Evolutionary conservation across 2,329 filamentous ascomycete species (phyloP).

Genomic region (Leptoxyphium fumago): DNA sequence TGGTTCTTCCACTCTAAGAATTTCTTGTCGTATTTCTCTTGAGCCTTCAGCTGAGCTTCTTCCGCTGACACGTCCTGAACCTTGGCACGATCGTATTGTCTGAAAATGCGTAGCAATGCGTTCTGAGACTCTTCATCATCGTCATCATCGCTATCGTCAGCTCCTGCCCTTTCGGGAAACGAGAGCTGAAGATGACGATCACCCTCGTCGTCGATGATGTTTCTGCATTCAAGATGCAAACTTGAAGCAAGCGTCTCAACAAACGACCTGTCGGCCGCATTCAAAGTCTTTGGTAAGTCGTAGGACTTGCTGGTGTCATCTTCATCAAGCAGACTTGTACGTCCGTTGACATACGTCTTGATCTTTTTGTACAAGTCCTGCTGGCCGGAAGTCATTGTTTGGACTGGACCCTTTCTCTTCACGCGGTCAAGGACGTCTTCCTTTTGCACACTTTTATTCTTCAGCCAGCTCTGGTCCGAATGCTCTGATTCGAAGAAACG

Average conservation of each 20-base stretch:
- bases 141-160: slow-evolving; percentile 45
- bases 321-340: slow-evolving; percentile 36
- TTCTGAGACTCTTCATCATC: slow-evolving; percentile 72
- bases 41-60: slow-evolving; percentile 63
- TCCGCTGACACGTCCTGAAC: slow-evolving; percentile 67
- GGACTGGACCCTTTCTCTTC: slow-evolving; percentile 43
- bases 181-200: slow-evolving; percentile 51
- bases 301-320: slow-evolving; percentile 34
- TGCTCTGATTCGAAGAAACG: slow-evolving; percentile 88
- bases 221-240: slow-evolving; percentile 51
- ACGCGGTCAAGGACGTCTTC: slow-evolving; percentile 49
- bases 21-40: slow-evolving; percentile 77
- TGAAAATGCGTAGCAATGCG: slow-evolving; percentile 72
- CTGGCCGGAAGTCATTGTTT: slow-evolving; percentile 66
- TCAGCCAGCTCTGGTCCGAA: slow-evolving; percentile 81
- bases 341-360: slow-evolving; percentile 65
- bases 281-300: slow-evolving; percentile 57
- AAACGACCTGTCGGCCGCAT: slow-evolving; percentile 82
- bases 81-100: slow-evolving; percentile 79
- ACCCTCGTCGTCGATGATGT: slow-evolving; percentile 47
- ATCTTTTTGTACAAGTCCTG: slow-evolving; percentile 69
- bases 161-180: slow-evolving; percentile 38
- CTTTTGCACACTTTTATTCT: slow-evolving; percentile 64
- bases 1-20: slow-evolving; percentile 88
- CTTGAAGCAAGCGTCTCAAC: slow-evolving; percentile 70